Percentiles rank a stretch among this genome's conserved stretches.
These are phyloP conservation scores for Fagus sylvatica DNA, from an alignment of 306 rosid genomes.

Conservation along the genomic window DNA sequence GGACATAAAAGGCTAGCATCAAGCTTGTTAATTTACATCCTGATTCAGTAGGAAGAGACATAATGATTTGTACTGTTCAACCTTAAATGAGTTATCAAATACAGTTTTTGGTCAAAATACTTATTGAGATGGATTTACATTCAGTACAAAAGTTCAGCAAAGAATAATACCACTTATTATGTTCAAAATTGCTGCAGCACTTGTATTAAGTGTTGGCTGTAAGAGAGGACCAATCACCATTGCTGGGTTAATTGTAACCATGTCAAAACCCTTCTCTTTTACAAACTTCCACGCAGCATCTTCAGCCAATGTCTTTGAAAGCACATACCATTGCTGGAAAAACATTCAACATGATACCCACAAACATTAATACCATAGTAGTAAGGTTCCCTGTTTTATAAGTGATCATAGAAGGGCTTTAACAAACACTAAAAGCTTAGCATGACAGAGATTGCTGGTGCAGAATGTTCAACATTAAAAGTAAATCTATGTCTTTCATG, in stretches of 20 bases:
- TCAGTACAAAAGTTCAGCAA: background rate
- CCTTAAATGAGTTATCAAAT: too few species aligned
- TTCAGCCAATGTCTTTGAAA: slow-evolving; percentile 88
- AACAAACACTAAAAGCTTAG: too few species aligned
- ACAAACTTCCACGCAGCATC: slow-evolving; percentile 87
- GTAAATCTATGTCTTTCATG: background rate
- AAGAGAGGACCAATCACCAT: slow-evolving; percentile 81
- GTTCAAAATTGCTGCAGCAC: slow-evolving; percentile 48
- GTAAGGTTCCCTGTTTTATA: background rate
- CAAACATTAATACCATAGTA: slow-evolving; percentile 8
- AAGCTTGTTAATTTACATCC: too few species aligned
- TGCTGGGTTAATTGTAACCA: slow-evolving; percentile 69
- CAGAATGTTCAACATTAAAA: too few species aligned
- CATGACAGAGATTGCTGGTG: too few species aligned
- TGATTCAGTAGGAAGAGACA: too few species aligned
- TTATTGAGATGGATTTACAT: too few species aligned
- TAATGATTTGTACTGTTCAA: too few species aligned
- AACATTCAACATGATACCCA: slow-evolving; percentile 5
- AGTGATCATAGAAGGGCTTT: background rate
- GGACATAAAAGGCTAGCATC: too few species aligned
- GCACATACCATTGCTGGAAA: slow-evolving; percentile 67
- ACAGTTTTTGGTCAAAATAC: too few species aligned
- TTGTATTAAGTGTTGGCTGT: slow-evolving; percentile 67
- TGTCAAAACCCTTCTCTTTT: slow-evolving; percentile 66
- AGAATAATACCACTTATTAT: slow-evolving; percentile 55